A percentile compares a stretch with the other conserved stretches of the same genome.
phyloP scores from a whole-genome alignment of 2,329 filamentous ascomycete genomes.

The Nemania diffusa region DNA sequence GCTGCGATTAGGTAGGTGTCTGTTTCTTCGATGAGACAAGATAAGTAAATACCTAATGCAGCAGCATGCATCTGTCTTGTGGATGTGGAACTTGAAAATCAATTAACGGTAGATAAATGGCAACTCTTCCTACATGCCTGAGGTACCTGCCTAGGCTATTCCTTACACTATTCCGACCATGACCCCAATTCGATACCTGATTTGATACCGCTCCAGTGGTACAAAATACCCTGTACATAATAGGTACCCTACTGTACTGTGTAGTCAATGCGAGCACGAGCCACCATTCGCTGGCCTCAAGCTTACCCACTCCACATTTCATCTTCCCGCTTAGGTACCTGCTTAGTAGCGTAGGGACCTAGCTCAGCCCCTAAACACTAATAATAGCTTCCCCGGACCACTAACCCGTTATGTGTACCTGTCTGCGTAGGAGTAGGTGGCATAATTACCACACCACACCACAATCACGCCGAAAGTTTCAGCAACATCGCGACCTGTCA shows the following conservation, averaged over 20 bases:
- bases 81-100: not conserved
- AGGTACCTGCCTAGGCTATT: not conserved
- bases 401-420: not conserved
- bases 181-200: slow-evolving; percentile 9
- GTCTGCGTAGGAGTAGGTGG: slow-evolving; percentile 1
- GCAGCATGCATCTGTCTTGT: not conserved
- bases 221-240: not conserved
- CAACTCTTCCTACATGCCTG: too few species aligned
- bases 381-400: slow-evolving; percentile 20
- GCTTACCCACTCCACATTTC: not conserved
- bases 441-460: slow-evolving; percentile 12
- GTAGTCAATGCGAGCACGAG: not conserved
- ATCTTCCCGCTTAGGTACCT: not conserved
- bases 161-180: not conserved
- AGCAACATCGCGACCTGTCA: not conserved
- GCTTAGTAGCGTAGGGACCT: not conserved
- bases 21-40: not conserved
- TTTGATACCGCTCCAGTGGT: not conserved
- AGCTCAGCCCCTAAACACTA: not conserved
- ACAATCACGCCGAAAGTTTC: not conserved
- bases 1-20: not conserved
- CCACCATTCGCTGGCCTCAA: not conserved
- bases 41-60: not conserved
- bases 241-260: too few species aligned
- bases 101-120: too few species aligned